Percentiles rank a stretch among this genome's conserved stretches.
phyloP scores from a whole-genome alignment of 1,284 basidiomycete species.

The Moniliophthora roreri region DNA sequence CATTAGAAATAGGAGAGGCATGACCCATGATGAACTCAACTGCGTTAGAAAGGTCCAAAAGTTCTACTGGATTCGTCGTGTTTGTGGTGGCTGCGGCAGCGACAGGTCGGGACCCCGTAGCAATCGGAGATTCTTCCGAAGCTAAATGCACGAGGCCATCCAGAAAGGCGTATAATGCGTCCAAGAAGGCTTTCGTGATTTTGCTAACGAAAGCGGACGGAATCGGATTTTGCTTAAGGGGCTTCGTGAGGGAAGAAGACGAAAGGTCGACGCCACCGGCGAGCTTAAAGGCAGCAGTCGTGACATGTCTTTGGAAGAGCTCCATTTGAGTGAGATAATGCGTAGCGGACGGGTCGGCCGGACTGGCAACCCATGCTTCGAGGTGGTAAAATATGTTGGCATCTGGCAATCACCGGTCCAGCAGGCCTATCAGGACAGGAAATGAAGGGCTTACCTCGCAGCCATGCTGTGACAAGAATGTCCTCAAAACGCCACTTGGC shows the following conservation, averaged over 20 bases:
- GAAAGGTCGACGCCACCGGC: constrained; percentile 76
- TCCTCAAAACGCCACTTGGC: constrained; percentile 89
- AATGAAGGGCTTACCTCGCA: constrained; percentile 58
- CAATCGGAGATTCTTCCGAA: constrained; percentile 65
- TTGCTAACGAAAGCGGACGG: constrained; percentile 61
- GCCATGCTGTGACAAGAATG: constrained; percentile 79
- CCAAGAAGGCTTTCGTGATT: constrained; percentile 87
- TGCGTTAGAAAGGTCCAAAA: constrained; percentile 59
- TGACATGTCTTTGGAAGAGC: constrained; percentile 81
- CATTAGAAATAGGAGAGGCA: constrained; percentile 15
- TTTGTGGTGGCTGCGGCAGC: constrained; percentile 29
- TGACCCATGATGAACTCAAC: constrained; percentile 31
- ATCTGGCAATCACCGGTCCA: constrained; percentile 53
- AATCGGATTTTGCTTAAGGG: constrained; percentile 58
- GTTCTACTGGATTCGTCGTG: constrained; percentile 46
- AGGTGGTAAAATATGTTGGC: constrained; percentile 82
- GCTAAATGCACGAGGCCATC: constrained; percentile 89
- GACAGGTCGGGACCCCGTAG: constrained; percentile 36
- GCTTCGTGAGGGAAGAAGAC: constrained; percentile 41
- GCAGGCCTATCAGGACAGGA: constrained; percentile 5
- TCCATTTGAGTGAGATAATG: constrained; percentile 76
- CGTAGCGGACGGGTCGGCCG: constrained; percentile 56
- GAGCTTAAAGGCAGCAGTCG: constrained; percentile 79
- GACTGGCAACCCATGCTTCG: constrained; percentile 81
- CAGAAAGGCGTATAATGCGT: constrained; percentile 85